Base-by-base conservation (phyloP, 2,329 filamentous ascomycete species). In the Periconia sp. region DNA sequence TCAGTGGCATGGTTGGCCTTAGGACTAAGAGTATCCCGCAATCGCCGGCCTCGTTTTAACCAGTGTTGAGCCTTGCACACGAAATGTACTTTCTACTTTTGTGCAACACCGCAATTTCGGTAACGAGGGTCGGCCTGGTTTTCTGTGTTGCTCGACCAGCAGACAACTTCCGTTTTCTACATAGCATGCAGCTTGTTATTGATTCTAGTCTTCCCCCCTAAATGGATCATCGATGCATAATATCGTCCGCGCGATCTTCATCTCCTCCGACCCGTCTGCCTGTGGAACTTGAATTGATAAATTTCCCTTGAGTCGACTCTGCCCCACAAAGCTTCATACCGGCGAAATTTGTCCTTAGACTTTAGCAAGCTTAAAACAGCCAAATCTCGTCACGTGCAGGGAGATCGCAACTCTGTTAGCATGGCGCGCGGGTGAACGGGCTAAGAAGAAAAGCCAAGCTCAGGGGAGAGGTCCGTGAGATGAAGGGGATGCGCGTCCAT, bases 401-500 rank as follows among this genome's bases (percentile, higher is more conserved):
- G 11, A n/a, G 33, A 37, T 37, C 33, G 15, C 15, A n/a, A 37
- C 15, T 5, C 11, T 14, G 33, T 13, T 37, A 11, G 33, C 15
- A 5, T 37, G 3, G 11, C 33, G 33, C 15, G 33, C 33, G 33
- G 33, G 33, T 37, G 33, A 37, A 11, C 6, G 10, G 33, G 33
- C 33, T n/a, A 37, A 37, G 33, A 3, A 7, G 33, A 5, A n/a
- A 37, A 37, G 33, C 23, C 23, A 27, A 27, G 23, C 5, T 27
- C 40, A 48, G 48, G 48, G 52, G 45, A 31, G 33, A 44, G 42
- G 42, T 27, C 17, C 14, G 19, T 44, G 42, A 9, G 40, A 27
- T 20, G 15, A 31, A 27, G 9, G n/a, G 23, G 31, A 49, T 56
- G 27, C 50, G 49, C 50, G 53, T 47, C 43, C 47, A 31, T 27